Evolutionary conservation across 257 asterid species (phyloP).

Genomic region (Capsicum chinense): DNA sequence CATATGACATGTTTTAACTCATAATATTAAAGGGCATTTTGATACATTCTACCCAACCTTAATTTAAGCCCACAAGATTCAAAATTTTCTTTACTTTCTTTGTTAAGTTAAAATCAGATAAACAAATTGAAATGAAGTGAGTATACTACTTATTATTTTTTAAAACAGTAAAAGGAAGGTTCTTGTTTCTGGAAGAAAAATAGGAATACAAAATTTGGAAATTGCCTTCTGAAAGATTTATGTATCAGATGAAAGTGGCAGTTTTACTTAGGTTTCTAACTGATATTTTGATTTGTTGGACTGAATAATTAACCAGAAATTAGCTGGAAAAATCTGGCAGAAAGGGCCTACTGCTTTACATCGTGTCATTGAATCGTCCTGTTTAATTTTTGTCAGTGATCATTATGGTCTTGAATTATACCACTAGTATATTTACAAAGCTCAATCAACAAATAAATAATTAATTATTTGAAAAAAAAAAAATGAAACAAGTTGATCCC

Average conservation of each 20-base stretch:
- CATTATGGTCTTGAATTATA: background rate
- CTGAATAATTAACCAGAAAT: background rate
- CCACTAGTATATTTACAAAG: background rate
- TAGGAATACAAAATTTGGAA: constrained; percentile 15
- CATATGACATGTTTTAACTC: too few relatives aligned
- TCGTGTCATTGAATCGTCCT: background rate
- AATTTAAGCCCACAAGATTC: too few relatives aligned
- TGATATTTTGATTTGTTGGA: background rate
- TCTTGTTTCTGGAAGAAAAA: background rate
- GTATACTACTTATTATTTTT: too few relatives aligned
- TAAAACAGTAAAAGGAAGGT: too few relatives aligned
- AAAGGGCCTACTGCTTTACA: constrained; percentile 16
- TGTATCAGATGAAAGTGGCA: constrained; percentile 8
- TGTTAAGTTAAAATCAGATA: too few relatives aligned
- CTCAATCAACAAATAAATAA: background rate
- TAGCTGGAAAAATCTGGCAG: constrained; percentile 31
- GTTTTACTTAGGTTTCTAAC: constrained; percentile 14
- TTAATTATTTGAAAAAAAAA: too few relatives aligned
- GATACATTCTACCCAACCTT: too few relatives aligned
- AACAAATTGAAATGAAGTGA: too few relatives aligned
- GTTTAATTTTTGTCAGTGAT: background rate
- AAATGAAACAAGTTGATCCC: background rate
- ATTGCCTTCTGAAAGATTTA: background rate
- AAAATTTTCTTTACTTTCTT: too few relatives aligned
- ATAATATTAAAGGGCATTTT: too few relatives aligned